Conservation (phyloP, 495 filamentous ascomycete genomes). For the Hypoxylon rickii region DNA sequence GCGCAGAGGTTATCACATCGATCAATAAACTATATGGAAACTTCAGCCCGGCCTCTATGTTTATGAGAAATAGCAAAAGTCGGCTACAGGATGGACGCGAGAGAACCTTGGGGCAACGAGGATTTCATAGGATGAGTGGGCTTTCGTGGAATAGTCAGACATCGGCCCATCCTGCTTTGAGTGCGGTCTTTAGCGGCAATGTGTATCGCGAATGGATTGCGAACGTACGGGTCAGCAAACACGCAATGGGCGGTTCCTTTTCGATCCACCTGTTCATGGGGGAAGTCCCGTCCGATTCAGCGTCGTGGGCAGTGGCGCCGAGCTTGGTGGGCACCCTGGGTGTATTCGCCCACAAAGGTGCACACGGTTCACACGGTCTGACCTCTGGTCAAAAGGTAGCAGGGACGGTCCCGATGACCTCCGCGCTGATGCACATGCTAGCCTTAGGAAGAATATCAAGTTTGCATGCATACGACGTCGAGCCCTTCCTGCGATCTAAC, state of each 20-base stretch:
- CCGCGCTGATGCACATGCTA: conserved; percentile 51
- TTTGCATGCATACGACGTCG: conserved; percentile 47
- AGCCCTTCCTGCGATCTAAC: conserved; percentile 49
- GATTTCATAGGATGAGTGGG: conserved; percentile 4
- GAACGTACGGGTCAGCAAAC: conserved; percentile 61
- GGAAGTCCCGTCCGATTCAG: conserved; percentile 42
- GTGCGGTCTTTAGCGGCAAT: conserved; percentile 34
- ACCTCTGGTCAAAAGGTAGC: conserved; percentile 41
- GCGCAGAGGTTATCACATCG: conserved; percentile 43
- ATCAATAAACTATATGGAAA: conserved; percentile 62
- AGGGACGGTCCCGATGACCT: conserved; percentile 62
- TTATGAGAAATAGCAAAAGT: conserved; percentile 16
- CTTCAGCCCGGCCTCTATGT: conserved; percentile 44
- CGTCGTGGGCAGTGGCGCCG: conserved; percentile 47
- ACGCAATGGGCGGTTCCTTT: conserved; percentile 58
- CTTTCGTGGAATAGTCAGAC: conserved; percentile 31
- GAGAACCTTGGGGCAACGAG: background rate
- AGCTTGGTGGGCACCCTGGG: conserved; percentile 60
- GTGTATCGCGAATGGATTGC: conserved; percentile 63
- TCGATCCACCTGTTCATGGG: conserved; percentile 67
- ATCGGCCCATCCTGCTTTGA: conserved; percentile 18
- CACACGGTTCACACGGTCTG: conserved; percentile 8
- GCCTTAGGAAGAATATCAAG: conserved; percentile 42
- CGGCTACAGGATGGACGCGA: conserved; percentile 2
- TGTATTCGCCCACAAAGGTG: conserved; percentile 51